These are phyloP conservation scores for Hyaloscypha variabilis DNA, from an alignment of 495 filamentous ascomycete species.

Conservation along the genomic window DNA sequence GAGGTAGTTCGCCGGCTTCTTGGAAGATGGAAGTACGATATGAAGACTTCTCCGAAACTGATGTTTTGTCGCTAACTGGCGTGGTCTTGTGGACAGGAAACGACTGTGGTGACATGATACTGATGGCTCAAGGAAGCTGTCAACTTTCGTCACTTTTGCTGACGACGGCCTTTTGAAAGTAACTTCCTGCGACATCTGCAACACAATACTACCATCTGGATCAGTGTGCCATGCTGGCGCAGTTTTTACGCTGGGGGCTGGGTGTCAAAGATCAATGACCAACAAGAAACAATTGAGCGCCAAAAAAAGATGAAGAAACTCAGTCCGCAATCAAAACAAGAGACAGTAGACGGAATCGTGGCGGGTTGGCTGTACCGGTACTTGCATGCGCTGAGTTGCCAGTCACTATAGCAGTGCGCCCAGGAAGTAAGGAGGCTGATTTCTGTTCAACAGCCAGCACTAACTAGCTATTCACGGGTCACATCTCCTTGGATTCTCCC, in stretches of 20 bases:
- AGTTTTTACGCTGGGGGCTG: background rate
- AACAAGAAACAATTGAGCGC: background rate
- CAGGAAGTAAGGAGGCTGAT: background rate
- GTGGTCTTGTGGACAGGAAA: background rate
- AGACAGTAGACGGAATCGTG: background rate
- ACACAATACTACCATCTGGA: background rate
- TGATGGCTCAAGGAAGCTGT: background rate
- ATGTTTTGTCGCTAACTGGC: background rate
- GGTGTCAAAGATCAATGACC: background rate
- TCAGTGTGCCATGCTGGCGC: background rate
- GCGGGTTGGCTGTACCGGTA: background rate
- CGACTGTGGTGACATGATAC: background rate
- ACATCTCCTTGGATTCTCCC: background rate
- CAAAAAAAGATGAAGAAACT: slow-evolving; percentile 3
- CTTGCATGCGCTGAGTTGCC: too few species aligned
- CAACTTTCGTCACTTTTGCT: too few species aligned
- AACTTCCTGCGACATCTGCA: too few species aligned
- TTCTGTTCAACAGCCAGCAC: background rate
- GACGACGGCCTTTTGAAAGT: background rate
- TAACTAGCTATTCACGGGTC: background rate
- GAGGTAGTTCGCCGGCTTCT: slow-evolving; percentile 4
- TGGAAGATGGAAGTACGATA: background rate
- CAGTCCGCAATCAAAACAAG: slow-evolving; percentile 9
- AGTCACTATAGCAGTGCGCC: too few species aligned
- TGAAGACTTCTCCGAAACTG: background rate